These are phyloP conservation scores for Physcia stellaris DNA, from an alignment of 495 filamentous ascomycete species.

Conservation along the genomic window DNA sequence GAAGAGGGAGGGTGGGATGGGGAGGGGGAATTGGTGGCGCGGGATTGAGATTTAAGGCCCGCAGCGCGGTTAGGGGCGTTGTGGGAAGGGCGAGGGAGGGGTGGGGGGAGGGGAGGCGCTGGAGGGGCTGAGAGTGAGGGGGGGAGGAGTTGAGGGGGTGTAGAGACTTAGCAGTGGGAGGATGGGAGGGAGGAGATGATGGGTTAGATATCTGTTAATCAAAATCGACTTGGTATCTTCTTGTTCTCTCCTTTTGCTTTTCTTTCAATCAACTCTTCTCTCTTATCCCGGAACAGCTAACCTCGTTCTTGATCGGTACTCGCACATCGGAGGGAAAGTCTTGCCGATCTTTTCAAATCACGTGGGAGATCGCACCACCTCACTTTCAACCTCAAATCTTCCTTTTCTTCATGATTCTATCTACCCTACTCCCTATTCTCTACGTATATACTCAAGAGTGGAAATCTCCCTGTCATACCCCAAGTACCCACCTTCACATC, in stretches of 20 bases:
- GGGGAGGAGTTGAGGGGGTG: neutral
- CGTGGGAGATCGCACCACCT: too few relatives aligned
- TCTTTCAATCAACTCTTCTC: too few relatives aligned
- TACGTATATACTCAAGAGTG: too few relatives aligned
- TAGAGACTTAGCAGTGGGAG: neutral
- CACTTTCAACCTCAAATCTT: too few relatives aligned
- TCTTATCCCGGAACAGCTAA: too few relatives aligned
- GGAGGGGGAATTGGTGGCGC: slow-evolving; percentile 30
- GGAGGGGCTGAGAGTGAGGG: slow-evolving; percentile 37
- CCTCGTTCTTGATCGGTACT: too few relatives aligned
- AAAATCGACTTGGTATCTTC: neutral
- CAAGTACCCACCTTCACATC: too few relatives aligned
- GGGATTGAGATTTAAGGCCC: slow-evolving; percentile 77
- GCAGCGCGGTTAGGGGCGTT: slow-evolving; percentile 67
- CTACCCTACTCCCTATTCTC: too few relatives aligned
- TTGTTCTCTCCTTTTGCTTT: neutral
- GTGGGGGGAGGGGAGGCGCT: slow-evolving; percentile 61
- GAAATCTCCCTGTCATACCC: too few relatives aligned
- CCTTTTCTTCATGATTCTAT: too few relatives aligned
- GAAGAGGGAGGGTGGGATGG: slow-evolving; percentile 22
- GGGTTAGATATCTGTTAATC: neutral
- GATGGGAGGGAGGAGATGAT: neutral
- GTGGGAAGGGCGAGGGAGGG: slow-evolving; percentile 67
- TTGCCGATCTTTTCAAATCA: too few relatives aligned
- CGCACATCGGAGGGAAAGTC: too few relatives aligned